Conservation (phyloP, 2,329 filamentous ascomycete genomes). For the Beauveria sp. region DNA sequence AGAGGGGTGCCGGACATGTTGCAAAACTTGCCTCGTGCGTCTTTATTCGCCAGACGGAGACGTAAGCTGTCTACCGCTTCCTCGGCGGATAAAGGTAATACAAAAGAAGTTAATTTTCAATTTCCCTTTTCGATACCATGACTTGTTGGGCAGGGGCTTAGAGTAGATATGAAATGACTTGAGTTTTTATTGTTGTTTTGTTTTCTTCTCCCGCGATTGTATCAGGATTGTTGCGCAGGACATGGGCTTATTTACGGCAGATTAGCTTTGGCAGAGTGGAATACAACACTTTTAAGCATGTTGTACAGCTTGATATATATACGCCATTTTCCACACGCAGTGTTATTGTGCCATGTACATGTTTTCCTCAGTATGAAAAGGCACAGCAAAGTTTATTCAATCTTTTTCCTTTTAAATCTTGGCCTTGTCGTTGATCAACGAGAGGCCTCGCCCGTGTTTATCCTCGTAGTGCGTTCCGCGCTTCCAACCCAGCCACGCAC, state of each 20-base stretch:
- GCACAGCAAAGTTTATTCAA: too few species aligned
- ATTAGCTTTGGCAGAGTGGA: not conserved
- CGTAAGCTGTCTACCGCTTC: not conserved
- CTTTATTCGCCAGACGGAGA: not conserved
- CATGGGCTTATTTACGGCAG: not conserved
- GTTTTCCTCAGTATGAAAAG: not conserved
- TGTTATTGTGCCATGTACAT: not conserved
- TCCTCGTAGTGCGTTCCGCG: conserved; percentile 65
- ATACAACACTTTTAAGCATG: not conserved
- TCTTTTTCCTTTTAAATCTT: conserved; percentile 22
- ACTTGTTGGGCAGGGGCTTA: conserved; percentile 21
- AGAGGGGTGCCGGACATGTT: not conserved
- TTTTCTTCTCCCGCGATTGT: not conserved
- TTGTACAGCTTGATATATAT: too few species aligned
- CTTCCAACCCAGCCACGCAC: conserved; percentile 70
- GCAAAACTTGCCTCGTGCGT: not conserved
- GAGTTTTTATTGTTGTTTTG: not conserved
- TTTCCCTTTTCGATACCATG: conserved; percentile 31
- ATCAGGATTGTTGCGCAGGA: not conserved
- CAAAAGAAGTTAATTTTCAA: conserved; percentile 10
- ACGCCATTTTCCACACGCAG: too few species aligned
- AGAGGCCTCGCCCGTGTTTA: conserved; percentile 48
- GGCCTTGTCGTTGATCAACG: conserved; percentile 27
- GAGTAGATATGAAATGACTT: conserved; percentile 22
- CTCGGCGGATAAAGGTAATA: not conserved